Base-by-base conservation (phyloP, 2,329 filamentous ascomycete species). In the Phoma sp. region DNA sequence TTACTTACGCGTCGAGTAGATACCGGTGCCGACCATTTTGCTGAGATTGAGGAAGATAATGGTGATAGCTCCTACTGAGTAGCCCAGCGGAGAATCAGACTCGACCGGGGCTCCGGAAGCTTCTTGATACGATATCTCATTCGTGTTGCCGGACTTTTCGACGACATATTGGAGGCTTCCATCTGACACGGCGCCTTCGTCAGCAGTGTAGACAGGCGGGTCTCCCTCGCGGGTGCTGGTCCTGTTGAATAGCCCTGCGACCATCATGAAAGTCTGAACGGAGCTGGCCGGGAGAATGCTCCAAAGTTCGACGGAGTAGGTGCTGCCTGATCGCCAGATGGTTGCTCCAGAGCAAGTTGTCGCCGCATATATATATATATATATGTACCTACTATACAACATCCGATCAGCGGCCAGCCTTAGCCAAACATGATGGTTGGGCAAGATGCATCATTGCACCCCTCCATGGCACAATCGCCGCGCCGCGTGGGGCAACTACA, bases 91-190 rank as follows among this genome's bases (percentile, higher is more conserved):
- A 0, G 83, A 87, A 2, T 78, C 63, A 1, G 71, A 72, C 67
- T 88, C 86, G 3, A 88, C 83, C 0, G 86, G 86, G 0, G 86
- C 86, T 33, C 86, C 86, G 7, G 78, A 78, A 0, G 83, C 84
- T 64, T 88, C 85, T 61, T 87, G 85, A 59, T 86, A 86, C 0
- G 81, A 79, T 2, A 77, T 71, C 42, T 76, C 70, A 4, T 79
- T 74, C 13, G 76, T 78, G 60, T 87, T 87, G 3, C 78, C 80
- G 1, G 77, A 80, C 57, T 71, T 70, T 58, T 70, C 76, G 55
- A 67, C 65, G 9, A 77, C 74, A 55, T 77, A 82, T 8, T 78
- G 72, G 13, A 80, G 69, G 47, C 74, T 72, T 3, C 79, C 78
- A 52, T 78, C 74, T 3, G 57, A 60, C 32, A 71, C 39, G n/a